phyloP scores from a whole-genome alignment of 305 asterid species.

The Fraxinus sp. region DNA sequence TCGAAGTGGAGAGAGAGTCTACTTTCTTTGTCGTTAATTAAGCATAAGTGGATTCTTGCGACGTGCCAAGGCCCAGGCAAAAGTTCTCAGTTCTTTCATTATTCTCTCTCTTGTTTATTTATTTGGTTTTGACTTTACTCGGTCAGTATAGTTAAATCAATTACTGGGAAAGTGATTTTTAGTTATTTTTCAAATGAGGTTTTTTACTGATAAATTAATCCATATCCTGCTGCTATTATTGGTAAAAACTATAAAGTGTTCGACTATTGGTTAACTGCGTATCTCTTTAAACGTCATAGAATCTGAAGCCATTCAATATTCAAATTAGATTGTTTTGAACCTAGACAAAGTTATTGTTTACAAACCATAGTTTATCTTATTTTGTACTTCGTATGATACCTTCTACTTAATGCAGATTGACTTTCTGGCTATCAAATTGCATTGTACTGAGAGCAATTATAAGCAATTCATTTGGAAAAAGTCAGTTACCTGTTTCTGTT shows the following conservation, averaged over 20 bases:
- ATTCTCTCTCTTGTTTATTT: background rate
- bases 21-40: background rate
- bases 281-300: background rate
- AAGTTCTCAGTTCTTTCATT: background rate
- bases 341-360: background rate
- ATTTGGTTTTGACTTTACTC: background rate
- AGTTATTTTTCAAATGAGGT: background rate
- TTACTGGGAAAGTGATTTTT: background rate
- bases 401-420: conserved; percentile 48
- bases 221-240: background rate
- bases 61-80: background rate
- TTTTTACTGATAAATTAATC: background rate
- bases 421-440: conserved; percentile 81
- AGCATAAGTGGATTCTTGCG: background rate
- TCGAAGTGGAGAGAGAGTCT: background rate
- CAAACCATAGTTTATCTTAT: conserved; percentile 1
- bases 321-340: background rate
- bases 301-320: background rate
- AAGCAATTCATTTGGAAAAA: conserved; percentile 42
- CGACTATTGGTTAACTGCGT: background rate
- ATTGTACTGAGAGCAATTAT: conserved; percentile 64
- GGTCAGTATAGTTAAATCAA: background rate
- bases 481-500: conserved; percentile 34
- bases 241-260: background rate
- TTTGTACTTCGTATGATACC: background rate